Evolutionary conservation across 2,329 filamentous ascomycete genomes (phyloP).

Genomic region (Eurotiales sp.): DNA sequence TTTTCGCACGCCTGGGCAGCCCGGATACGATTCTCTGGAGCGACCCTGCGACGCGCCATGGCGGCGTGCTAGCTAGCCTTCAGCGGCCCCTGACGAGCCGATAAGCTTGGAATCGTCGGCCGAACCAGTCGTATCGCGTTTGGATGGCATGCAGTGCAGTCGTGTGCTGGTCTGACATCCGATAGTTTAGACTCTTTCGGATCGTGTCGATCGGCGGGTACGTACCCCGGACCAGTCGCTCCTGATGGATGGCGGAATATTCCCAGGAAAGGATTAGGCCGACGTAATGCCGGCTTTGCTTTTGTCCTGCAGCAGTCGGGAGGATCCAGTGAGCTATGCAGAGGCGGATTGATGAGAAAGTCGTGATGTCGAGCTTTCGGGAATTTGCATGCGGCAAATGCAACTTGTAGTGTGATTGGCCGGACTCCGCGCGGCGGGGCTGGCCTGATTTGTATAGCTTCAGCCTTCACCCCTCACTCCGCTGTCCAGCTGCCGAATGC

Average conservation of each 20-base stretch:
- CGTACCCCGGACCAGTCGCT: neutral
- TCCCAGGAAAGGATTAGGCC: no score
- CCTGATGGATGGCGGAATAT: no score
- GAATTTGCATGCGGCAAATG: no score
- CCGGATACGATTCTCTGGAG: conserved; percentile 59
- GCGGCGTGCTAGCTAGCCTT: neutral
- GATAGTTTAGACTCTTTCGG: conserved; percentile 1
- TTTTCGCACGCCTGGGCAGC: conserved; percentile 62
- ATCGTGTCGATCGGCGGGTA: conserved; percentile 5
- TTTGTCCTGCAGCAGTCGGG: no score
- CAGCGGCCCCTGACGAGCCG: neutral
- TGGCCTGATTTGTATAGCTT: no score
- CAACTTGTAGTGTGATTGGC: conserved; percentile 9
- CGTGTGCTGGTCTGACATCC: conserved; percentile 3
- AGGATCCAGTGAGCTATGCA: no score
- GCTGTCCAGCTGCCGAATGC: no score
- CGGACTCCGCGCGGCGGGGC: neutral
- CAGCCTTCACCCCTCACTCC: no score
- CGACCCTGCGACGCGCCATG: conserved; percentile 55
- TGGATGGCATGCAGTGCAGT: neutral
- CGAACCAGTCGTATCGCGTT: neutral
- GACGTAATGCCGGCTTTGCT: no score
- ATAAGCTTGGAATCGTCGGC: neutral
- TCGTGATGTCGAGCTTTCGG: no score
- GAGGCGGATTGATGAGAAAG: no score